These are phyloP conservation scores for Haematococcus sp. DNA, from an alignment of 139 green algal genomes.

Conservation along the genomic window DNA sequence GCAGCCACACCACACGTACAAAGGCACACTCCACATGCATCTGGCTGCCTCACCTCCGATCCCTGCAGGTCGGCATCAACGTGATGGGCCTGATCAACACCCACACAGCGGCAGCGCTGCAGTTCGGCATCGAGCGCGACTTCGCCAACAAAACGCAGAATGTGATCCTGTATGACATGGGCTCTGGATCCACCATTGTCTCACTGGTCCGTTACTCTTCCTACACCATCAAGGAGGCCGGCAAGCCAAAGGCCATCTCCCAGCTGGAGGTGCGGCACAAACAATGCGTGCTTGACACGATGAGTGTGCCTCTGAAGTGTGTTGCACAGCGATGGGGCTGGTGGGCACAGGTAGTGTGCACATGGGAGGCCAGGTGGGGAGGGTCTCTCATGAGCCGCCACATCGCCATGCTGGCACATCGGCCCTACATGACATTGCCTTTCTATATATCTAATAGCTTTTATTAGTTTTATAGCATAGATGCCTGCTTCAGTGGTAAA, in stretches of 20 bases:
- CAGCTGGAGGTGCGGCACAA: constrained; percentile 78
- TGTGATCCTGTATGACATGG: constrained; percentile 94
- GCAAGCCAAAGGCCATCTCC: constrained; percentile 63
- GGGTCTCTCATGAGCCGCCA: too few relatives aligned
- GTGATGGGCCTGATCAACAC: constrained; percentile 88
- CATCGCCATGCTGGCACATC: too few relatives aligned
- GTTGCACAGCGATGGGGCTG: too few relatives aligned
- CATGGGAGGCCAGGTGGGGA: too few relatives aligned
- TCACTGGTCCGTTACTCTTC: constrained; percentile 81
- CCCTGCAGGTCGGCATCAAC: constrained; percentile 61
- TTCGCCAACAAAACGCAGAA: constrained; percentile 79
- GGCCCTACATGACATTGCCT: too few relatives aligned
- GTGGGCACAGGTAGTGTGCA: too few relatives aligned
- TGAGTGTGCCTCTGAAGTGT: not conserved
- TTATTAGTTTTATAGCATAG: too few relatives aligned
- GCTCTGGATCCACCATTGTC: constrained; percentile 68
- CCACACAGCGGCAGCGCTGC: constrained; percentile 90
- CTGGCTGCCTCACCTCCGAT: not conserved
- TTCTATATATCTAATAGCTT: too few relatives aligned
- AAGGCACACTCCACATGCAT: too few relatives aligned
- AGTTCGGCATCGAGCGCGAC: constrained; percentile 95
- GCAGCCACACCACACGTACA: too few relatives aligned
- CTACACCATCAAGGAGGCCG: constrained; percentile 68
- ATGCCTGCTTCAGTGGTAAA: too few relatives aligned
- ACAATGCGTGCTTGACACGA: not conserved